A percentile compares a stretch with the other conserved stretches of the same genome.
Evolutionary conservation across 2,329 filamentous ascomycete genomes (phyloP).

Genomic region (Alternaria burnsii): DNA sequence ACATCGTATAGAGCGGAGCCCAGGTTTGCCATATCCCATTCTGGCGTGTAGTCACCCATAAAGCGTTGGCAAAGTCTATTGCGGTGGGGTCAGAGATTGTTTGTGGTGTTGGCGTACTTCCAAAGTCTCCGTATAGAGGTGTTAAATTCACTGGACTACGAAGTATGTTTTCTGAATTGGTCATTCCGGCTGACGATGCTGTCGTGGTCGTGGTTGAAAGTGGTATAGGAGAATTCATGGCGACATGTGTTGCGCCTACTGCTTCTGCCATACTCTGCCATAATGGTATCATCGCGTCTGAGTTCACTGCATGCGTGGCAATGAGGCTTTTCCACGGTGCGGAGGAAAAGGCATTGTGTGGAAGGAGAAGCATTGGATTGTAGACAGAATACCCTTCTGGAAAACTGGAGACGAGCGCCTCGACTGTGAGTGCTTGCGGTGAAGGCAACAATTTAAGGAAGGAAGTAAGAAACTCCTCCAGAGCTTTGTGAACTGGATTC

Average conservation of each 20-base stretch:
- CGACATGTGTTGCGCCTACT: constrained; percentile 64
- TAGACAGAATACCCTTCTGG: constrained; percentile 63
- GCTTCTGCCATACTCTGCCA: constrained; percentile 44
- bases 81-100: constrained; percentile 33
- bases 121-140: constrained; percentile 79
- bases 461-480: constrained; percentile 23
- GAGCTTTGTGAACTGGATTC: constrained; percentile 36
- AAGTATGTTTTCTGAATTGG: constrained; percentile 67
- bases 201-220: constrained; percentile 20
- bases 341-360: constrained; percentile 55
- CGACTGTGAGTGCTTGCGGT: constrained; percentile 23
- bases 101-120: constrained; percentile 53
- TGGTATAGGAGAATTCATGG: constrained; percentile 66
- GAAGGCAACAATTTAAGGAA: constrained; percentile 24
- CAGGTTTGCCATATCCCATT: constrained; percentile 81
- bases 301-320: constrained; percentile 30
- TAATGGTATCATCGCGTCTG: constrained; percentile 32
- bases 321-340: constrained; percentile 48
- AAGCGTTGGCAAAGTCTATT: constrained; percentile 69
- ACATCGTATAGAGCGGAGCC: constrained; percentile 94
- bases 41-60: constrained; percentile 83
- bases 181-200: neutral
- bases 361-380: constrained; percentile 65
- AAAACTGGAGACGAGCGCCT: constrained; percentile 32
- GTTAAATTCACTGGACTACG: constrained; percentile 75